Conservation (phyloP, 2,329 filamentous ascomycete genomes). For the Aureobasidium sp. region DNA sequence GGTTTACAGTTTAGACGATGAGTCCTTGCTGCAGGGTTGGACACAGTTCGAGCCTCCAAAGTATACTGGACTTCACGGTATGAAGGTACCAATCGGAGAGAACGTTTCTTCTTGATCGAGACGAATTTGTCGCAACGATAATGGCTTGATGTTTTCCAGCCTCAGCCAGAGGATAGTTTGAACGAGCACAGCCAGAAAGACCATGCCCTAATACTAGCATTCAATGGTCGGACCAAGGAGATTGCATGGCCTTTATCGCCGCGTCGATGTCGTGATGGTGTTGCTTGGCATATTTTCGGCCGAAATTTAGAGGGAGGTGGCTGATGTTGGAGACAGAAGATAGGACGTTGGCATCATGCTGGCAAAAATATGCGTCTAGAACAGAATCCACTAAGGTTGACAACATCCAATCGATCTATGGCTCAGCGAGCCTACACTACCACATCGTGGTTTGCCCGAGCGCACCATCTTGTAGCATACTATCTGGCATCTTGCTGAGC, state of each 20-base stretch:
- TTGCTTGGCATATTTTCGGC: slow-evolving; percentile 11
- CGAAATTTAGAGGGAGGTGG: neutral
- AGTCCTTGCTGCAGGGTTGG: slow-evolving; percentile 54
- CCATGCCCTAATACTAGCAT: neutral
- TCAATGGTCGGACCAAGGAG: neutral
- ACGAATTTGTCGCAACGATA: neutral
- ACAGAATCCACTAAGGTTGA: neutral
- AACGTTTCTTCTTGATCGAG: neutral
- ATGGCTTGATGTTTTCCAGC: neutral
- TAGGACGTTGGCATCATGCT: neutral
- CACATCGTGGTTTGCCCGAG: neutral
- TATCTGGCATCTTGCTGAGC: neutral
- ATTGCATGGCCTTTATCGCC: neutral
- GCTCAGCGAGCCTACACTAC: neutral
- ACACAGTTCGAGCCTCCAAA: slow-evolving; percentile 50
- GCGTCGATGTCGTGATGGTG: neutral
- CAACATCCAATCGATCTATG: neutral
- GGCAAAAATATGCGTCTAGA: neutral
- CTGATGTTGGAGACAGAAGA: neutral
- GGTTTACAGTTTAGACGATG: slow-evolving; percentile 53
- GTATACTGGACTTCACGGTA: slow-evolving; percentile 62
- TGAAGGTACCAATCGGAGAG: slow-evolving; percentile 45
- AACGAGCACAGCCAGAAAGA: neutral
- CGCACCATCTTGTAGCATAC: neutral
- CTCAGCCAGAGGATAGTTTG: neutral